phyloP scores from a whole-genome alignment of 495 filamentous ascomycete genomes.

The Geopyxis carbonaria region DNA sequence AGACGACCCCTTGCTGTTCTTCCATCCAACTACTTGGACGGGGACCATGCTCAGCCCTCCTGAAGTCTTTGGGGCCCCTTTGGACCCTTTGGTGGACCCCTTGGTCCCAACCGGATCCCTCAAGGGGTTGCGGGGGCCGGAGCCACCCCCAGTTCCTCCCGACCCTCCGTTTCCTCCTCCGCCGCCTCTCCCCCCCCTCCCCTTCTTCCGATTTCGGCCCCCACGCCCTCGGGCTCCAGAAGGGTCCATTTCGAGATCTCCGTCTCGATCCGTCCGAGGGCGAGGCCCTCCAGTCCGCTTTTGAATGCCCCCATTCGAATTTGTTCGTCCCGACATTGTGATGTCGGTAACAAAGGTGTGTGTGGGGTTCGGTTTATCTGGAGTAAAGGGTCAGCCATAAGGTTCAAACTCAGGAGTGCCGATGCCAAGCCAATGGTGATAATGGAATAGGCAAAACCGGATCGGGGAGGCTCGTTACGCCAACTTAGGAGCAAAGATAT shows the following conservation, averaged over 20 bases:
- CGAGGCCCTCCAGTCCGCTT: slow-evolving; percentile 40
- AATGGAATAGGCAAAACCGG: too few relatives aligned
- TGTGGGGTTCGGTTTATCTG: too few relatives aligned
- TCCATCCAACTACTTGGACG: slow-evolving; percentile 39
- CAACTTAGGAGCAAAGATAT: too few relatives aligned
- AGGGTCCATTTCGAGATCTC: slow-evolving; percentile 64
- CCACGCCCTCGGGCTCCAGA: slow-evolving; percentile 26
- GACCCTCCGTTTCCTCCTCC: slow-evolving; percentile 1
- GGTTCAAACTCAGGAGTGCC: too few relatives aligned
- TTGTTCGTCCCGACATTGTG: neutral
- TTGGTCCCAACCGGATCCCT: slow-evolving; percentile 14
- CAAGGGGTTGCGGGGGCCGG: too few relatives aligned
- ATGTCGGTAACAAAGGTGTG: too few relatives aligned
- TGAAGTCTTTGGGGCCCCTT: slow-evolving; percentile 4
- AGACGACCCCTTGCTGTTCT: slow-evolving; percentile 60
- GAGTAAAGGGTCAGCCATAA: too few relatives aligned
- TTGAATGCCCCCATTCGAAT: slow-evolving; percentile 49
- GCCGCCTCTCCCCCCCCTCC: slow-evolving; percentile 10
- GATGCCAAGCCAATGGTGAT: too few relatives aligned
- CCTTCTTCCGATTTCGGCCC: slow-evolving; percentile 11
- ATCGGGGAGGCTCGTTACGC: too few relatives aligned
- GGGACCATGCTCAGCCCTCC: too few relatives aligned
- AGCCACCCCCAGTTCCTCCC: too few relatives aligned
- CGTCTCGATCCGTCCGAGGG: slow-evolving; percentile 53
- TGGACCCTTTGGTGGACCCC: slow-evolving; percentile 1